Evolutionary conservation across 2,329 filamentous ascomycete genomes (phyloP).

Genomic region (Neospermospora avenae): DNA sequence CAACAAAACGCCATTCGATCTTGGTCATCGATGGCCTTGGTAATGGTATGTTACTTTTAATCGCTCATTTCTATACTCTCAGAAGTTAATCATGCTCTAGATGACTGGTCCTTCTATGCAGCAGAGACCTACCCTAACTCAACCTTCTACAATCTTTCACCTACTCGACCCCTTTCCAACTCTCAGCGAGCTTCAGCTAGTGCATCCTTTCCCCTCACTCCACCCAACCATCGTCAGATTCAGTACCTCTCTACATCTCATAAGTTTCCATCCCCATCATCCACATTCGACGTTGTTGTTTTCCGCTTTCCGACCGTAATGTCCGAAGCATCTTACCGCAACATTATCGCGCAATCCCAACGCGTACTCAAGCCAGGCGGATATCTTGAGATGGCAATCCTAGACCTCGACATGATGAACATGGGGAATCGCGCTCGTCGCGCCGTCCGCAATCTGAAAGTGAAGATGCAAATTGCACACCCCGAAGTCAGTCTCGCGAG

Average conservation of each 20-base stretch:
- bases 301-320: conserved; percentile 72
- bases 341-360: conserved; percentile 70
- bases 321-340: conserved; percentile 65
- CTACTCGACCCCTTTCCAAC: conserved; percentile 45
- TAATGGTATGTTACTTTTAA: conserved; percentile 46
- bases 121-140: conserved; percentile 74
- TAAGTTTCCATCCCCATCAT: conserved; percentile 71
- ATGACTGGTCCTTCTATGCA: conserved; percentile 85
- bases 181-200: conserved; percentile 40
- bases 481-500: conserved; percentile 59
- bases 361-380: conserved; percentile 76
- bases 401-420: conserved; percentile 78
- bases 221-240: conserved; percentile 72
- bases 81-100: conserved; percentile 33
- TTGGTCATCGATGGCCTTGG: conserved; percentile 80
- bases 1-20: conserved; percentile 57
- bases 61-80: background rate
- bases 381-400: conserved; percentile 72
- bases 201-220: conserved; percentile 52
- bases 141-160: conserved; percentile 73
- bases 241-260: conserved; percentile 55
- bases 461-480: conserved; percentile 60
- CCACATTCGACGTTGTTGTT: conserved; percentile 73
- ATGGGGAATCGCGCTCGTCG: conserved; percentile 72
- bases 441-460: conserved; percentile 68